Percentiles rank a stretch among this genome's conserved stretches.
These are phyloP conservation scores for Sonneratia alba DNA, from an alignment of 345 rosid genomes.

Conservation along the genomic window DNA sequence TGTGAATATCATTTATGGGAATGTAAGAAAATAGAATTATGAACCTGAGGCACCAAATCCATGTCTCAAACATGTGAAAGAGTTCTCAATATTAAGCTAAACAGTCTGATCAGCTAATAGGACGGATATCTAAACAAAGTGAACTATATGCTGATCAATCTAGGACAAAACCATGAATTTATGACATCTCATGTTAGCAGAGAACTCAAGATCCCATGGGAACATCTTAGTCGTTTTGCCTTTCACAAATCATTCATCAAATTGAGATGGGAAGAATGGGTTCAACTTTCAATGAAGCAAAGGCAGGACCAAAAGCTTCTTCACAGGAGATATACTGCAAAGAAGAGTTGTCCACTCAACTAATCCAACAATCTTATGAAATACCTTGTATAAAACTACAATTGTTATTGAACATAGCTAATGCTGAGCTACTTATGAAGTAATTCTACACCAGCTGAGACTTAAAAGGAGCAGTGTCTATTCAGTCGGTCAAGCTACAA, in stretches of 20 bases:
- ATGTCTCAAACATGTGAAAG: background rate
- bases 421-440: background rate
- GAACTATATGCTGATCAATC: background rate
- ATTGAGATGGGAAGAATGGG: background rate
- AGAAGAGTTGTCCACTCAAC: background rate
- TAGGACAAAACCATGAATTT: background rate
- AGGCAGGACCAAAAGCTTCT: background rate
- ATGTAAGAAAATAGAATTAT: background rate
- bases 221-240: background rate
- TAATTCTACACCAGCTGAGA: background rate
- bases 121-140: background rate
- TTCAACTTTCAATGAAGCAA: background rate
- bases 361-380: background rate
- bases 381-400: background rate
- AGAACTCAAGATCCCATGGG: background rate
- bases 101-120: background rate
- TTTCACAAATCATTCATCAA: background rate
- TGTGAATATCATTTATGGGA: conserved; percentile 3
- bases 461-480: background rate
- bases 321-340: background rate
- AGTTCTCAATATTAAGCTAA: background rate
- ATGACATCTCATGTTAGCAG: background rate
- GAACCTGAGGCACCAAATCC: too few relatives aligned
- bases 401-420: background rate
- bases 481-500: background rate